Evolutionary conservation across 371 early-diverging fungal species (phyloP).

Genomic region (Zychaea mexicana): DNA sequence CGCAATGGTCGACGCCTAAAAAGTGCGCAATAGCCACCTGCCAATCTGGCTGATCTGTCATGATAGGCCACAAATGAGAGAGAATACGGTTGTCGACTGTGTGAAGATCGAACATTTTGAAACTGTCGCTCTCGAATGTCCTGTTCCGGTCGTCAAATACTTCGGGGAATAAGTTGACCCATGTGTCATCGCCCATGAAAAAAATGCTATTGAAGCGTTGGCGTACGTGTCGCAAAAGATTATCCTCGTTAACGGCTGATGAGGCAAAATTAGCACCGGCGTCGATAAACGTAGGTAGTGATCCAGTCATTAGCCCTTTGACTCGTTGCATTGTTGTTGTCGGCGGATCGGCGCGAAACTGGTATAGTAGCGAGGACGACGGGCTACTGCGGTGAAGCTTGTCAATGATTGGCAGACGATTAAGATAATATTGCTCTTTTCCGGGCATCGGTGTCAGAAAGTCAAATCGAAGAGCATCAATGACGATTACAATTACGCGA

Average conservation of each 20-base stretch:
- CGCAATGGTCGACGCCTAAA: constrained; percentile 96
- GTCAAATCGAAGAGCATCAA: constrained; percentile 95
- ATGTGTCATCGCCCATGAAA: constrained; percentile 94
- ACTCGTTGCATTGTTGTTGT: constrained; percentile 96
- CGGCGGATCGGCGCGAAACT: constrained; percentile 94
- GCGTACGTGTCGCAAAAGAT: constrained; percentile 57
- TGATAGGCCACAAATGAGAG: constrained; percentile 60
- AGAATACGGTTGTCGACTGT: constrained; percentile 90
- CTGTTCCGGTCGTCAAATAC: constrained; percentile 55
- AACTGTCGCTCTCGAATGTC: constrained; percentile 79
- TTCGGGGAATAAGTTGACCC: constrained; percentile 84
- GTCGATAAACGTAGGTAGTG: constrained; percentile 93
- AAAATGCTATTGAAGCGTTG: constrained; percentile 55
- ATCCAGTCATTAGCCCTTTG: constrained; percentile 90
- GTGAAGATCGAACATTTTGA: constrained; percentile 93
- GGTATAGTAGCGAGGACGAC: constrained; percentile 70
- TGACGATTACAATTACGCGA: constrained; percentile 73
- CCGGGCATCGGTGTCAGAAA: constrained; percentile 34
- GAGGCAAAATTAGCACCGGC: constrained; percentile 93
- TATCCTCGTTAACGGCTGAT: constrained; percentile 84
- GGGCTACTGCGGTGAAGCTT: constrained; percentile 56
- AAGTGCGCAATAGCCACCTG: constrained; percentile 88
- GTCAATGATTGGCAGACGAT: constrained; percentile 76
- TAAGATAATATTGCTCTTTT: constrained; percentile 60
- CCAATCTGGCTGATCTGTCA: constrained; percentile 33